phyloP scores from a whole-genome alignment of 2,329 filamentous ascomycete species.

The Curvularia lunata region DNA sequence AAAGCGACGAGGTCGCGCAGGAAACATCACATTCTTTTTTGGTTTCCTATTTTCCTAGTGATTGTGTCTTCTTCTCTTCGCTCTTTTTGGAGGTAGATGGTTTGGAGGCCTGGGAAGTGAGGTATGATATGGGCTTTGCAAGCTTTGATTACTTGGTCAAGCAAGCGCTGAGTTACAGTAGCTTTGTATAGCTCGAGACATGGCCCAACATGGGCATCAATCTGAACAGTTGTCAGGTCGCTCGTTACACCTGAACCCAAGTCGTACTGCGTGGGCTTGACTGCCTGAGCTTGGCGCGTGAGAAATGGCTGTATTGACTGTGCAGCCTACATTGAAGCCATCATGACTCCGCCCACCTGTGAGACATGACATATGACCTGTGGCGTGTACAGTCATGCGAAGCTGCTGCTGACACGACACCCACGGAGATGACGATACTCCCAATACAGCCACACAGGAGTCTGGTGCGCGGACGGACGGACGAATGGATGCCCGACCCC shows the following conservation, averaged over 20 bases:
- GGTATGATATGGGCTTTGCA: background rate
- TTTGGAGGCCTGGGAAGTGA: background rate
- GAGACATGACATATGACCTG: background rate
- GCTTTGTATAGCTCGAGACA: background rate
- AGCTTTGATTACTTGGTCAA: background rate
- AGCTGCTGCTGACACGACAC: background rate
- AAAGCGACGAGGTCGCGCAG: constrained; percentile 30
- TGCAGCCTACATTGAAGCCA: background rate
- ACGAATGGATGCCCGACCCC: background rate
- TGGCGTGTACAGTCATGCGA: background rate
- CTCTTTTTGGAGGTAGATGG: background rate
- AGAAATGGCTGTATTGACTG: background rate
- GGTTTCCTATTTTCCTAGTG: background rate
- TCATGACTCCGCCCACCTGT: background rate
- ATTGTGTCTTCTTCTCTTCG: background rate
- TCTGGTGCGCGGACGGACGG: background rate
- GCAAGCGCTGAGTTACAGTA: no score
- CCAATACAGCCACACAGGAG: background rate
- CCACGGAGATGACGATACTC: background rate
- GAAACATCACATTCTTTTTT: constrained; percentile 13
- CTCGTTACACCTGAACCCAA: background rate
- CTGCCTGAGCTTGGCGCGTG: background rate
- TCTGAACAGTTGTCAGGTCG: background rate
- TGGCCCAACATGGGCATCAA: background rate
- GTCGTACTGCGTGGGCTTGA: background rate